A percentile compares a stretch with the other conserved stretches of the same genome.
phyloP scores from a whole-genome alignment of 75 land plant genomes.

The Gnetum montanum region DNA sequence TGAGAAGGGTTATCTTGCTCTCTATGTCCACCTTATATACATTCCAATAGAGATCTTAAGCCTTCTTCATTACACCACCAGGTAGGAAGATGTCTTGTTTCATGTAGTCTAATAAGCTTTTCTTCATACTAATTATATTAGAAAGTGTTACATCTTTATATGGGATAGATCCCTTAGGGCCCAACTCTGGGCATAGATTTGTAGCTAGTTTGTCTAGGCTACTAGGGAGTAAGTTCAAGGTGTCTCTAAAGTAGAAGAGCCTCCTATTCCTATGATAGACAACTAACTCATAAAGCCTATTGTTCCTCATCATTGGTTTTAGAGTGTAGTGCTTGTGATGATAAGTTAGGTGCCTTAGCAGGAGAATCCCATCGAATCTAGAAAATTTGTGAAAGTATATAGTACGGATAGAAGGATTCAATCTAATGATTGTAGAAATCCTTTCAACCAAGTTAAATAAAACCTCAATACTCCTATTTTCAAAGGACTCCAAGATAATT shows the following conservation, averaged over 20 bases:
- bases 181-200: not conserved
- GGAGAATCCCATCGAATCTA: not conserved
- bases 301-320: not conserved
- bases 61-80: not conserved
- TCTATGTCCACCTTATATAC: not conserved
- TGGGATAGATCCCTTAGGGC: not conserved
- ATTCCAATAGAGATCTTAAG: not conserved
- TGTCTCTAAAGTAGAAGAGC: not conserved
- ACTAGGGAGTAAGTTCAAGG: not conserved
- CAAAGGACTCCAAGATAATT: no score
- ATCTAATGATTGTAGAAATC: no score
- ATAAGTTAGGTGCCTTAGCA: not conserved
- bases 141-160: not conserved
- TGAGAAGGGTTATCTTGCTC: not conserved
- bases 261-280: not conserved
- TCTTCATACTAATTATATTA: not conserved
- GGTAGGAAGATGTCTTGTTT: not conserved
- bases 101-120: not conserved
- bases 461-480: no score
- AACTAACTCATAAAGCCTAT: not conserved
- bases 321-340: not conserved
- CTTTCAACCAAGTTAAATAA: no score
- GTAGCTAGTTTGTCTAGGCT: not conserved
- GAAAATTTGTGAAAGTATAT: not conserved
- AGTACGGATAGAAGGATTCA: no score